Evolutionary conservation across 1,139 yeast species (phyloP).

Genomic region (Hemisphaericaspora xylofermentans): DNA sequence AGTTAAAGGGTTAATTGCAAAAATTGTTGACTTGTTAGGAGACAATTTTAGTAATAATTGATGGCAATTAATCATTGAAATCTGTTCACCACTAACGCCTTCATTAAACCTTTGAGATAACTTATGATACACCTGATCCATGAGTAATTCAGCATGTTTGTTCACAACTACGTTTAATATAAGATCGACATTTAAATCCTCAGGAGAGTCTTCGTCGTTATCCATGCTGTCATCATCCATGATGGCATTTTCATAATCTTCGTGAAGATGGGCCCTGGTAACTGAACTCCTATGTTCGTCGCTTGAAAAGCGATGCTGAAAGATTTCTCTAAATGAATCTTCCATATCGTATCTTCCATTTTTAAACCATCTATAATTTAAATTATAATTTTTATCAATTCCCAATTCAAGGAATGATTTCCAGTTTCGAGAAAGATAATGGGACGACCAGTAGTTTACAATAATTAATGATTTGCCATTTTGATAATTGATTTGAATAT

Average conservation of each 20-base stretch:
- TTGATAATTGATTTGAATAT: conserved; percentile 64
- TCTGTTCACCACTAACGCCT: conserved; percentile 8
- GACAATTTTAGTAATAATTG: conserved; percentile 39
- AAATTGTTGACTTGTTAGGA: conserved; percentile 34
- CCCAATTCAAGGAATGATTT: conserved; percentile 66
- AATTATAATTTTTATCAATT: conserved; percentile 48
- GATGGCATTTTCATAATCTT: conserved; percentile 6
- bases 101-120: conserved; percentile 13
- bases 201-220: conserved; percentile 21
- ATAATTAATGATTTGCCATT: conserved; percentile 61
- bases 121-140: conserved; percentile 22
- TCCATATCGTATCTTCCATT: conserved; percentile 43
- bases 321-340: conserved; percentile 20
- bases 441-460: conserved; percentile 69
- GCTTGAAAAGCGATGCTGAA: conserved; percentile 3
- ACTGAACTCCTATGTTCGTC: neutral
- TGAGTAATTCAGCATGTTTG: conserved; percentile 39
- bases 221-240: conserved; percentile 10
- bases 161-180: conserved; percentile 35
- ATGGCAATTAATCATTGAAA: conserved; percentile 30
- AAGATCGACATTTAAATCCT: conserved; percentile 38
- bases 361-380: conserved; percentile 67
- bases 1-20: conserved; percentile 47
- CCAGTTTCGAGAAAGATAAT: conserved; percentile 36
- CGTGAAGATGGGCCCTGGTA: neutral